These are phyloP conservation scores for Achlya hypogyna DNA, from an alignment of 352 stramenopile genomes.

Conservation along the genomic window DNA sequence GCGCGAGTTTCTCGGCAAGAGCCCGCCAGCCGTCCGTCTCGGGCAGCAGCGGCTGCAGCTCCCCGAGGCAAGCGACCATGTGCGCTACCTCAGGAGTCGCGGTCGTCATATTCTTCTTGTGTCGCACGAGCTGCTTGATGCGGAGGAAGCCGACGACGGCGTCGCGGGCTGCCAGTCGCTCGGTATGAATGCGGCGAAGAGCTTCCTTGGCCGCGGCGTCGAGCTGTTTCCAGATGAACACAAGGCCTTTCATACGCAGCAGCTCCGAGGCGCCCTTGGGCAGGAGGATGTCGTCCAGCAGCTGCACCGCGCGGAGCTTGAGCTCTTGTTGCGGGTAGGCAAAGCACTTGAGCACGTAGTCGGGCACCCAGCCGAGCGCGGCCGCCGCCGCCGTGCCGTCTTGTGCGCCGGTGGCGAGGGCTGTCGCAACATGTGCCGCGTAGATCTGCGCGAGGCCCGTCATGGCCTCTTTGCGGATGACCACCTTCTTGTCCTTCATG, in stretches of 20 bases:
- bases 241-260: conserved; percentile 47
- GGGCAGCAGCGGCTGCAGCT: conserved; percentile 41
- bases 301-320: conserved; percentile 67
- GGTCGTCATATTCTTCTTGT: conserved; percentile 21
- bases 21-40: conserved; percentile 33
- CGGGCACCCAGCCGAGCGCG: conserved; percentile 59
- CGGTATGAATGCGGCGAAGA: conserved; percentile 51
- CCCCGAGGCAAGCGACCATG: conserved; percentile 26
- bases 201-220: conserved; percentile 59
- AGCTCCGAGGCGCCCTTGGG: conserved; percentile 49
- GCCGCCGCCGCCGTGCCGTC: conserved; percentile 23
- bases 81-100: conserved; percentile 7
- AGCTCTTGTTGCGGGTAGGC: conserved; percentile 78
- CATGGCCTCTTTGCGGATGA: conserved; percentile 79
- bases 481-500: conserved; percentile 83
- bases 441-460: conserved; percentile 80
- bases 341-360: conserved; percentile 81
- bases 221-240: conserved; percentile 65
- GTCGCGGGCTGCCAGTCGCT: conserved; percentile 44
- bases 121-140: conserved; percentile 38
- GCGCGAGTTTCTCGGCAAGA: conserved; percentile 49
- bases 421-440: conserved; percentile 49
- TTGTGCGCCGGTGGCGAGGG: conserved; percentile 29
- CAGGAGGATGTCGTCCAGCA: conserved; percentile 78
- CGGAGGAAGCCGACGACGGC: conserved; percentile 32